A percentile compares a stretch with the other conserved stretches of the same genome.
phyloP scores from a whole-genome alignment of 345 rosid species.

The Pistacia vera region DNA sequence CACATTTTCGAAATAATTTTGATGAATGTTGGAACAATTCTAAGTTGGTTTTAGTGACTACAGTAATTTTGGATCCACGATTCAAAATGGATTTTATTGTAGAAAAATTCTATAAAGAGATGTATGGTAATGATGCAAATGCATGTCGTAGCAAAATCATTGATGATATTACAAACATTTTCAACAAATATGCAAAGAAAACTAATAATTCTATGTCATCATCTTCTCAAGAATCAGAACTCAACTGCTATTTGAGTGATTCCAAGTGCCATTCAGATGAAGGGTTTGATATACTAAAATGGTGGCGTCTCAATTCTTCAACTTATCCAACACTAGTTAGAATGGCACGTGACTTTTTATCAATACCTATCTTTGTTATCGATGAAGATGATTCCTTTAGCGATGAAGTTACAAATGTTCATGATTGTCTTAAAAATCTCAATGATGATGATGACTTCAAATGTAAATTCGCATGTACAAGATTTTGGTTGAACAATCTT shows the following conservation, averaged over 20 bases:
- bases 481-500: no score
- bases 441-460: not conserved
- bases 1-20: no score
- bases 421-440: rapidly evolving
- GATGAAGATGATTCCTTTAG: not conserved
- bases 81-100: not conserved
- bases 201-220: not conserved
- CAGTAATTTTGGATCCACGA: not conserved
- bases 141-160: no score
- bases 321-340: not conserved
- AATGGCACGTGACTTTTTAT: constrained; percentile 19
- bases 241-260: not conserved
- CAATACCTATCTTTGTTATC: not conserved
- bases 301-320: constrained; percentile 15
- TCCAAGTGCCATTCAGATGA: not conserved
- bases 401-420: not conserved
- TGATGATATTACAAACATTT: not conserved
- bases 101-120: not conserved
- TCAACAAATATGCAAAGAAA: not conserved
- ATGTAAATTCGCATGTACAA: no score
- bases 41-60: not conserved
- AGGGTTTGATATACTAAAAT: constrained; percentile 7
- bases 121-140: not conserved
- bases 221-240: not conserved
- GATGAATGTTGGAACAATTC: not conserved